Base-by-base conservation (phyloP, 78 protist species). In the Dictyostelium citrinum region DNA sequence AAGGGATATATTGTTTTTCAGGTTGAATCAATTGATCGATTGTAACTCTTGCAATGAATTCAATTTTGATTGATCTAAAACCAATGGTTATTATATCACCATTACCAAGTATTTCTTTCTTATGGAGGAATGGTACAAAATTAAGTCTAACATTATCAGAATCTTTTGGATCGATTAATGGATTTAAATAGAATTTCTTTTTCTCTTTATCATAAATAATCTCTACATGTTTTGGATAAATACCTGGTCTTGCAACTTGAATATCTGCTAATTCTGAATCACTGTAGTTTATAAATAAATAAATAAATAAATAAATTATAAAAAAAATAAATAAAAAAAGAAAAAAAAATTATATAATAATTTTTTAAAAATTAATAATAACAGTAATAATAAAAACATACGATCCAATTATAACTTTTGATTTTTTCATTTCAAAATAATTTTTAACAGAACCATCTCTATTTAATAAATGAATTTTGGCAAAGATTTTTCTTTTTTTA, bases 1-100 rank as follows among this genome's bases (percentile, higher is more conserved):
- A 64, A 27, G 72, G 29, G 29, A 64, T 64, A 27, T 27, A 33
- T 16, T 10, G 24, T 17, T 70, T 27, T 70, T 70, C 72, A 64
- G 77, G 77, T 70, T 70, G 77, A 70, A 17, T 20, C 9, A 33
- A 70, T 16, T 33, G 16, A 17, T 70, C 77, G 0, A 24, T 5
- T 3, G n/a, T 33, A 5, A 27, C 35, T 6, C 27, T 43, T 33
- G 41, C 61, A 58, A 70, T 29, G 45, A 84, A 84, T 31, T 31
- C 60, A 6, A 84, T 84, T 78, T 74, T 84, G 64, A 84, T 71
- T 55, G 91, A 84, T 24, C 91, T 75, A 64, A 33, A 71, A 33
- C 70, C 39, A 55, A 84, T 33, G 20, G 91, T 14, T n/a, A 84
- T 58, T 31, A 84, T 84, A 58, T 84, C 91, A 35, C 41, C 17